Base-by-base conservation (phyloP, 306 rosid genomes). In the Begonia masoniana region DNA sequence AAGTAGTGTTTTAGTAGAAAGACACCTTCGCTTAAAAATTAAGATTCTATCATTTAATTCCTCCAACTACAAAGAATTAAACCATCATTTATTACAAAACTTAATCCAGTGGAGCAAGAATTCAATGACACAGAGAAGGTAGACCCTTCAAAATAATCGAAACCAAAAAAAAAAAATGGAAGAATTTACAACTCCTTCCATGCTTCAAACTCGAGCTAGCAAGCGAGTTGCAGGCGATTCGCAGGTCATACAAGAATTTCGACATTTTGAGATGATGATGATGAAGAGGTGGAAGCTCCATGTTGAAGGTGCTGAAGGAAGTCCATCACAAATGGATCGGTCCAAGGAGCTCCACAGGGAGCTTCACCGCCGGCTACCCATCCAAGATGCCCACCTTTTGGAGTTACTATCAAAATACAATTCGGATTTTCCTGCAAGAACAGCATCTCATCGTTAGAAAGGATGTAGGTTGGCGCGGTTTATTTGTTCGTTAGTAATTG, bases 361-460 rank as follows among this genome's bases (percentile, higher is more conserved):
- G 96, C 84, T 23, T 67, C 76, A 41, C 62, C 81, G 10, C 97
- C 97, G 43, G 97, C 97, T 63, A 91, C 84, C 97, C 96, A 85
- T 15, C 96, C 97, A 54, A 91, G 64, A 70, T 91, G 97, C 12
- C 97, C 96, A 19, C 97, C 97, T 71, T 85, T 68, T 24, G 97
- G 80, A 43, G 97, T 91, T 79, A 91, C 92, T 58, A 85, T 64
- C 69, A 91, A 74, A 70, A 91, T 52, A 77, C 96, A 85, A 59
- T 91, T 78, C 14, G 88, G 79, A 69, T 91, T 91, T 64, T 75
- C 85, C 97, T 85, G 73, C 17, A 51, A 78, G 35, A 51, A 75
- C 45, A 69, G 46, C 12, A 54, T 48, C 14, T 51, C 50, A 46
- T 41, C 50, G 39, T 54, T 47, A n/a, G 61, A 7, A 31, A 31